phyloP scores from a whole-genome alignment of 768 basidiomycete genomes.

The Lepiota venenata region DNA sequence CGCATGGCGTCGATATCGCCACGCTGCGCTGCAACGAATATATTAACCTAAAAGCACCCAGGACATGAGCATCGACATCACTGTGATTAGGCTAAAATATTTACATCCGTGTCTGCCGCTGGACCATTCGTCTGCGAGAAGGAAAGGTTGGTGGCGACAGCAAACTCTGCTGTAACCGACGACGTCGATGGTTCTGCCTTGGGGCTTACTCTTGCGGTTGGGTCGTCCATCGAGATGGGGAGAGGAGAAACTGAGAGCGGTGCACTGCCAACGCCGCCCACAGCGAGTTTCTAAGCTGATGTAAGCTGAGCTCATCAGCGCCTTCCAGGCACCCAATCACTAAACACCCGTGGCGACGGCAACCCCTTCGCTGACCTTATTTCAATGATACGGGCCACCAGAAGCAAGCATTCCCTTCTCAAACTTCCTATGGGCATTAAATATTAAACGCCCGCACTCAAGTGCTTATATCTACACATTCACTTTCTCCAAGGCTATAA shows the following conservation, averaged over 20 bases:
- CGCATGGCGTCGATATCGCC: slow-evolving; percentile 71
- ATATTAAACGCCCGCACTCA: too few species aligned
- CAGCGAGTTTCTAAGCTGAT: not conserved
- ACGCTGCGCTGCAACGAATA: slow-evolving; percentile 85
- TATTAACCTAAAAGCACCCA: slow-evolving; percentile 43
- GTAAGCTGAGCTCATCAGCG: slow-evolving; percentile 5
- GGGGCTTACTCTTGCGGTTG: slow-evolving; percentile 29
- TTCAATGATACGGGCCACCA: too few species aligned
- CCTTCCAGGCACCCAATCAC: not conserved
- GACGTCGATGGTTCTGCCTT: slow-evolving; percentile 51
- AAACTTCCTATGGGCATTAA: too few species aligned
- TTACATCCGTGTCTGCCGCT: slow-evolving; percentile 35
- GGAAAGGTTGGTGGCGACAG: slow-evolving; percentile 43
- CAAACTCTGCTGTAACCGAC: slow-evolving; percentile 42
- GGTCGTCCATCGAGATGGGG: slow-evolving; percentile 33
- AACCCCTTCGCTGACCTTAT: too few species aligned
- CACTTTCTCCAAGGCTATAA: too few species aligned
- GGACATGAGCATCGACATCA: slow-evolving; percentile 1
- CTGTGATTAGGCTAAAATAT: slow-evolving; percentile 11
- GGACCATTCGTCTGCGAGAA: slow-evolving; percentile 36
- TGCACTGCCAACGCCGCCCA: slow-evolving; percentile 7
- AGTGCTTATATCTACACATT: too few species aligned
- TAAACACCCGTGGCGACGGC: too few species aligned
- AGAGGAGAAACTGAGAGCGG: not conserved
- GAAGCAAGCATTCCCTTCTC: too few species aligned